Percentiles rank a stretch among this genome's conserved stretches.
Evolutionary conservation across 2,329 filamentous ascomycete genomes (phyloP).

Genomic region (Hymenoscyphus fraxineus): DNA sequence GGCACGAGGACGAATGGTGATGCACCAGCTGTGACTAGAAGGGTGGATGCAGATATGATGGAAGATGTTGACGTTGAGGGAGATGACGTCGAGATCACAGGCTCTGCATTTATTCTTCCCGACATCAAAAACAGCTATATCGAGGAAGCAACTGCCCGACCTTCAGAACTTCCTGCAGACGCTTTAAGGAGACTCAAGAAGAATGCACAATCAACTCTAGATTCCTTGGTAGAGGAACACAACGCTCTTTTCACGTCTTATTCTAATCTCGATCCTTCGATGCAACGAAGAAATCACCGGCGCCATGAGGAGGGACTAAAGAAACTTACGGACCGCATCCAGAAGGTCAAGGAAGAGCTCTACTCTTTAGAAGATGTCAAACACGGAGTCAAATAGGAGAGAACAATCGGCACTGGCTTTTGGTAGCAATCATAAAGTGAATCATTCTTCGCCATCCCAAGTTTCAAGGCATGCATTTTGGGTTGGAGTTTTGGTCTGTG

Average conservation of each 20-base stretch:
- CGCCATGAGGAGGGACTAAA: not conserved
- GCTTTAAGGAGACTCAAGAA: not conserved
- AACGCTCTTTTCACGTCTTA: not conserved
- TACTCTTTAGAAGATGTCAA: not conserved
- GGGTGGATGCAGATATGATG: not conserved
- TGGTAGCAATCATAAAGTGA: too few species aligned
- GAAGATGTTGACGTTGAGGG: not conserved
- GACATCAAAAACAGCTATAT: not conserved
- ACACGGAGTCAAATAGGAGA: not conserved
- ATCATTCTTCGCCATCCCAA: not conserved
- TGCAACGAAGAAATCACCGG: not conserved
- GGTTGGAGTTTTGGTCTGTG: not conserved
- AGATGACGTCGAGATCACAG: not conserved
- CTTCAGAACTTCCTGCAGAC: not conserved
- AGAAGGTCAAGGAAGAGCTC: not conserved
- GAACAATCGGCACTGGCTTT: too few species aligned
- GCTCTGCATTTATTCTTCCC: not conserved
- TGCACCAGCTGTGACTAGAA: not conserved
- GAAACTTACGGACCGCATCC: not conserved
- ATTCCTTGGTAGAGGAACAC: not conserved
- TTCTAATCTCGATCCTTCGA: slow-evolving; percentile 2
- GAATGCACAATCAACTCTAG: not conserved
- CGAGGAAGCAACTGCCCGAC: not conserved
- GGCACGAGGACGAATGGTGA: not conserved
- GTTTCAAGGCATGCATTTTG: not conserved